Base-by-base conservation (phyloP, 2,329 filamentous ascomycete genomes). In the Monosporascus sp. region DNA sequence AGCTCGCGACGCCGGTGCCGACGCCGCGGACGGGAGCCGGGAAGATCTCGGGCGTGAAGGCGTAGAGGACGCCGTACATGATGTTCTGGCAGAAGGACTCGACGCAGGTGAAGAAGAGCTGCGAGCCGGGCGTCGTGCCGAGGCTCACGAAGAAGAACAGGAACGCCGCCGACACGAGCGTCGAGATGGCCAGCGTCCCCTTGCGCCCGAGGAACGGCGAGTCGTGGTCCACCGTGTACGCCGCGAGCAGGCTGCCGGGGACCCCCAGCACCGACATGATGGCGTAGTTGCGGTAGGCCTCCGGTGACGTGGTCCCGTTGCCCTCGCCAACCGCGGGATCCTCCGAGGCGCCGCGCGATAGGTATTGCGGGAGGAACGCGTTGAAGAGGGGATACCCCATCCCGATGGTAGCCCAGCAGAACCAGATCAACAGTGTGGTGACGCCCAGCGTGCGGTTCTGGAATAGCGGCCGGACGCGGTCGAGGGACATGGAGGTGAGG, bases 381-480 rank as follows among this genome's bases (percentile, higher is more conserved):
- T 94, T 94, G 79, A 93, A 96, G 2, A 96, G 80, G 1, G 89
- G 90, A 65, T 93, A 95, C 3, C 86, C 89, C 83, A 95, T 88
- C 55, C 90, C 90, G 60, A 95, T 92, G 15, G 83, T 86, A 0
- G 85, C 79, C 90, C 90, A 95, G 67, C 84, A 85, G 70, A 91
- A 88, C 88, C 88, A 91, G 48, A 93, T 75, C 22, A 85, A 71
- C 3, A 59, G 62, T 1, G 81, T 84, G 39, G 79, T 76, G 50
- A 74, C 60, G 50, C 73, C 79, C 7, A 82, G 73, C 51, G 75
- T 79, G 60, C 73, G 79, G 52, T 65, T 78, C 55, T 72, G 72
- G 69, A 87, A 86, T 2, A 94, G 79, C 1, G 88, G 86, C 1
- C 77, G 77, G 58, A 93, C 77, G 17, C 85, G 84, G 45, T 85